phyloP scores from a whole-genome alignment of 2,329 filamentous ascomycete species.

The Calonectria naviculata region DNA sequence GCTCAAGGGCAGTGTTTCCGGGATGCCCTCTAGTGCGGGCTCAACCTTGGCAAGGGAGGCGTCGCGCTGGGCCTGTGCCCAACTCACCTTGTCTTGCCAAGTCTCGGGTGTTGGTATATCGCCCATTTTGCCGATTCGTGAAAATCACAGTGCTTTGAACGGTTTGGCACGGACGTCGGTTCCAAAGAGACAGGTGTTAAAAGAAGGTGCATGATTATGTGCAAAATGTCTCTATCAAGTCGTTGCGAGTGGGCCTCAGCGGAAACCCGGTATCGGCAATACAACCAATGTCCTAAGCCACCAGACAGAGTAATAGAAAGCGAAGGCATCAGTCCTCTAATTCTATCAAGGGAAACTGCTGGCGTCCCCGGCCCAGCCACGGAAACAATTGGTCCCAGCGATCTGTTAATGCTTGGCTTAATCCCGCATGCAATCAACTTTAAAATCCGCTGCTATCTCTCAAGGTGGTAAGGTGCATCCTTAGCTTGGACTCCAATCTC shows the following conservation, averaged over 20 bases:
- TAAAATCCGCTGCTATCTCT: neutral
- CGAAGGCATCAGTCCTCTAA: neutral
- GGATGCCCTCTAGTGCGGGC: slow-evolving; percentile 38
- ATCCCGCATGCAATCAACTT: neutral
- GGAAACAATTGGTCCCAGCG: neutral
- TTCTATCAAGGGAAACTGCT: neutral
- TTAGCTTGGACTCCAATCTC: neutral
- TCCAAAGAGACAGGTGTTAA: neutral
- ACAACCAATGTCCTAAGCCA: too few species aligned
- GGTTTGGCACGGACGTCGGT: neutral
- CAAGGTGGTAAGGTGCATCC: neutral
- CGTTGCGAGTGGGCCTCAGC: neutral
- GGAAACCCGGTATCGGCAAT: neutral
- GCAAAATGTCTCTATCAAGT: neutral
- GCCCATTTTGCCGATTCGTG: neutral
- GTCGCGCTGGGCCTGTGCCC: slow-evolving; percentile 30
- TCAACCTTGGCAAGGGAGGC: slow-evolving; percentile 40
- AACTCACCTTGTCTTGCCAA: slow-evolving; percentile 21
- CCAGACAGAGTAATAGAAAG: neutral
- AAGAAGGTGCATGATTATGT: neutral
- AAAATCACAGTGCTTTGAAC: neutral
- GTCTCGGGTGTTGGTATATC: neutral
- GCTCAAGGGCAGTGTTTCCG: slow-evolving; percentile 31
- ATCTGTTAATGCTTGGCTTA: neutral
- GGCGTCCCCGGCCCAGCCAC: neutral